Percentiles rank a stretch among this genome's conserved stretches.
Conservation (phyloP, 1,284 basidiomycete genomes). For the Coniophora puteana region DNA sequence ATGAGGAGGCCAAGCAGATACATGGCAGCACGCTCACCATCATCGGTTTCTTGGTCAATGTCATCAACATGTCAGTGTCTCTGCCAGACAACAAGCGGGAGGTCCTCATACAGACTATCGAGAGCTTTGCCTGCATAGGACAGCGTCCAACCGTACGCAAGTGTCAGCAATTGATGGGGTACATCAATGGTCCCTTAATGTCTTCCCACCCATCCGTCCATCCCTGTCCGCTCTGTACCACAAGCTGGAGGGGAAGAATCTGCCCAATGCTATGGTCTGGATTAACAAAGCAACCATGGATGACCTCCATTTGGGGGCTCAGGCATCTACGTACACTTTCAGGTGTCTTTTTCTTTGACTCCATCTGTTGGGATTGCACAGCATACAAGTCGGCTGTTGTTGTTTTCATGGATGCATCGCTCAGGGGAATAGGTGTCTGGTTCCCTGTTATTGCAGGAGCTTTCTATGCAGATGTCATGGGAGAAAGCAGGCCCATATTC, state of each 20-base stretch:
- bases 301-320: constrained; percentile 29
- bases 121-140: constrained; percentile 9
- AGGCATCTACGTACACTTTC: constrained; percentile 16
- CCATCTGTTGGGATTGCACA: constrained; percentile 27
- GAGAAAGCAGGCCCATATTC: background rate
- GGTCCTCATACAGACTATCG: constrained; percentile 15
- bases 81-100: constrained; percentile 13
- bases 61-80: constrained; percentile 23
- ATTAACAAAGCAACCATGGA: constrained; percentile 23
- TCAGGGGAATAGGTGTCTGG: background rate
- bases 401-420: background rate
- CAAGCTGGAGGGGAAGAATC: constrained; percentile 27
- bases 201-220: constrained; percentile 30
- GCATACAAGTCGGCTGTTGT: background rate
- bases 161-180: constrained; percentile 28
- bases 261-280: constrained; percentile 13
- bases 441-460: background rate
- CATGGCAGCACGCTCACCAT: constrained; percentile 20
- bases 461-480: background rate
- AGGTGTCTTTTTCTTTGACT: constrained; percentile 26
- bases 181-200: constrained; percentile 37
- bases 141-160: constrained; percentile 13
- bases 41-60: constrained; percentile 30
- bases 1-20: constrained; percentile 30
- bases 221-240: constrained; percentile 26